phyloP scores from a whole-genome alignment of 768 basidiomycete species.

The Tremella yokohamensis region DNA sequence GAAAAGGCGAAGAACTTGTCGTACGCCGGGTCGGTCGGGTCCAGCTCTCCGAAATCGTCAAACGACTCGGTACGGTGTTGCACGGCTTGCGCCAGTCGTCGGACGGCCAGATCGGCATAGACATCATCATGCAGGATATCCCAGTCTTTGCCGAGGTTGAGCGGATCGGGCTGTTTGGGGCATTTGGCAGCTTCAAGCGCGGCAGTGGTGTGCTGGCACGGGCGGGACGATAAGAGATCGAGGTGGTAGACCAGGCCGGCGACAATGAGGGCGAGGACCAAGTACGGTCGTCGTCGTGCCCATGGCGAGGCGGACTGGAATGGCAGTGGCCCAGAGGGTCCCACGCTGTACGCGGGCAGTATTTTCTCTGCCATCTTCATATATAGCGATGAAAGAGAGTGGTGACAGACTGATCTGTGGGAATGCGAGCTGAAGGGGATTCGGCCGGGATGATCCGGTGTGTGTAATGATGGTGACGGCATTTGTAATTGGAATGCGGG shows the following conservation, averaged over 20 bases:
- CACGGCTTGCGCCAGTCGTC: conserved; percentile 34
- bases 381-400: no score
- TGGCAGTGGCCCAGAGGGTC: no score
- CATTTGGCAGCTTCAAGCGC: conserved; percentile 28
- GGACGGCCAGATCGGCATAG: conserved; percentile 34
- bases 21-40: conserved; percentile 31
- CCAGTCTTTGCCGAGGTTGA: conserved; percentile 36
- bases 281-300: no score
- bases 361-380: no score
- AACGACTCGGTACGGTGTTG: conserved; percentile 46
- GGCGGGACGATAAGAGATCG: conserved; percentile 6
- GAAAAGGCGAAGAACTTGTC: conserved; percentile 41
- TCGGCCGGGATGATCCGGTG: no score
- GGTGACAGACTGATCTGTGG: no score
- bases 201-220: conserved; percentile 3
- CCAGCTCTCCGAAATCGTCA: conserved; percentile 35
- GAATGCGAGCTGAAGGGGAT: no score
- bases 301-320: no score
- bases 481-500: no score
- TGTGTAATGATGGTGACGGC: no score
- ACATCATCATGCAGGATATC: conserved; percentile 26
- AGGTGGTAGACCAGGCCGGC: neutral
- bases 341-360: no score
- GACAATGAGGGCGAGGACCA: neutral
- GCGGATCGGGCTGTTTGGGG: conserved; percentile 31